Evolutionary conservation across 139 green algal genomes (phyloP), one percentile per base, ranked within the genome.

Genomic region (Chlorella sorokiniana): DNA sequence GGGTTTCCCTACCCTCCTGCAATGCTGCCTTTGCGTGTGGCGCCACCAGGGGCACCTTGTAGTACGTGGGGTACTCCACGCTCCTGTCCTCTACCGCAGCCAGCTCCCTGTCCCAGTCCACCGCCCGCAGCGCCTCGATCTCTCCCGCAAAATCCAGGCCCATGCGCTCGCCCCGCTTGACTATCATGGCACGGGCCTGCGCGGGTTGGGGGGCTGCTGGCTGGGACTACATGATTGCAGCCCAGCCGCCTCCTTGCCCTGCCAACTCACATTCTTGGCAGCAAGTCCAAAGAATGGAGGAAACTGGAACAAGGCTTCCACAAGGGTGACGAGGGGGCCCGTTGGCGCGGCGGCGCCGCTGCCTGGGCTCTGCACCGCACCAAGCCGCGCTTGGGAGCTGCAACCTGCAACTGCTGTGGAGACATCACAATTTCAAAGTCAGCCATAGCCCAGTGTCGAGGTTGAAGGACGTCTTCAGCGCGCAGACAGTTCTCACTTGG

Each of bases 251-350:
- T 65, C 11, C 59, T 37, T 65, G 59, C 59, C 25, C 7, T 1
- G 4, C 10, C 4, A 6, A 23, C 52, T 40, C 31, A 91, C 90
- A 14, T 88, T 87, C 44, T 87, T 85, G 0, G 84, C 81, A 16
- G 91, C 91, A 22, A 83, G 41, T 16, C 83, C 64, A 62, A 92
- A 96, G 40, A 96, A 77, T 7, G 92, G 92, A n/a, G 83, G 89
- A 71, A 96, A 90, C 10, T 70, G 87, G 79, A 96, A 94, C 7
- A 95, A 83, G 5, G 84, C 81, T 45, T 94, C 88, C n/a, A 95
- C 91, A 0, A 84, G 73, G 1, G n/a, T 51, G 38, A 90, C 82
- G 6, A 95, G 76, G 69, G 93, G 65, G 35, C 27, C 73, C 6
- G 18, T 33, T 29, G 56, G 56, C 6, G 18, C 22, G 68, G 68